These are phyloP conservation scores for Cercospora sp. DNA, from an alignment of 2,329 filamentous ascomycete genomes.

Conservation along the genomic window DNA sequence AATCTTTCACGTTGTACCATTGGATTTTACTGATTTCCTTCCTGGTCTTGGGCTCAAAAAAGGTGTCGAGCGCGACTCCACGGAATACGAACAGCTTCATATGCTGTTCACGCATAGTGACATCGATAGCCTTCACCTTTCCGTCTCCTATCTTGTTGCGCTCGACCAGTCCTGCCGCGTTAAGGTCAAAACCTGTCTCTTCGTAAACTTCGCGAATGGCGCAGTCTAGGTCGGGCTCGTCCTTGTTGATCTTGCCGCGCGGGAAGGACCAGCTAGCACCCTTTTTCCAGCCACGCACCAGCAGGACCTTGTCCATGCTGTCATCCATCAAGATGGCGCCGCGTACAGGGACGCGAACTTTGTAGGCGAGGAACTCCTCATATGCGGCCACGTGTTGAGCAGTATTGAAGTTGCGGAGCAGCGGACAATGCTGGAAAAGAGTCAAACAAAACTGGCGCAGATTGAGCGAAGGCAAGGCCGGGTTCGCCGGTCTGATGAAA, in stretches of 20 bases:
- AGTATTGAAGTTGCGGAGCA: slow-evolving; percentile 77
- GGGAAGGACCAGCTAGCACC: slow-evolving; percentile 95
- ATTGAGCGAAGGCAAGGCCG: slow-evolving; percentile 75
- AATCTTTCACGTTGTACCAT: slow-evolving; percentile 88
- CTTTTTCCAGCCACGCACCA: slow-evolving; percentile 99
- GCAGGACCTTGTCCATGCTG: slow-evolving; percentile 87
- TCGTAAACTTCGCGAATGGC: slow-evolving; percentile 93
- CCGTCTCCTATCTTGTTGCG: slow-evolving; percentile 53
- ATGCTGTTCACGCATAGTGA: slow-evolving; percentile 89
- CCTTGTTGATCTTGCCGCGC: slow-evolving; percentile 95
- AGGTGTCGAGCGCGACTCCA: slow-evolving; percentile 79
- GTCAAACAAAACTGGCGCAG: slow-evolving; percentile 82
- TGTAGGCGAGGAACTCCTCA: slow-evolving; percentile 89
- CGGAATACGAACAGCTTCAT: slow-evolving; percentile 91
- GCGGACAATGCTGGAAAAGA: slow-evolving; percentile 91
- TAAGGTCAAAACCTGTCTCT: slow-evolving; percentile 88
- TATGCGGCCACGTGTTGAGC: slow-evolving; percentile 81
- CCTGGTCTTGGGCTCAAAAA: slow-evolving; percentile 85
- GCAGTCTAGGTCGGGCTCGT: slow-evolving; percentile 90
- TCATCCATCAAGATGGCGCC: slow-evolving; percentile 92
- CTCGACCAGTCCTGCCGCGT: slow-evolving; percentile 71
- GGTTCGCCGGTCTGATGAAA: slow-evolving; percentile 84
- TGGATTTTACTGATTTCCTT: slow-evolving; percentile 98
- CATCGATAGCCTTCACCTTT: slow-evolving; percentile 78
- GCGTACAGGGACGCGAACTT: slow-evolving; percentile 87